Evolutionary conservation across 768 basidiomycete genomes (phyloP), one percentile per base, ranked within the genome.

Genomic region (Xerocomus brunneocitrinus): DNA sequence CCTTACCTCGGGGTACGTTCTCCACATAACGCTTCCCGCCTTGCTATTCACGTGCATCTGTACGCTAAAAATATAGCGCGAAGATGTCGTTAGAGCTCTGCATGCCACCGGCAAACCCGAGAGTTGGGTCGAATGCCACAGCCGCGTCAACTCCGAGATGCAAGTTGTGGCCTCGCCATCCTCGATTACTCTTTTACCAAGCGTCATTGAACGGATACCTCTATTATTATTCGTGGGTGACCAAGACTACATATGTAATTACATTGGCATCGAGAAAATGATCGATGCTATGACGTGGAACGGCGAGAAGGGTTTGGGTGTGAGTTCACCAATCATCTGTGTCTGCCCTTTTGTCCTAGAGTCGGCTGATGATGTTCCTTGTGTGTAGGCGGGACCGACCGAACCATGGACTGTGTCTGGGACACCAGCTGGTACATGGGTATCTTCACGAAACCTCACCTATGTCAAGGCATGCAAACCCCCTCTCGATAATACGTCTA

Each of bases 211-310:
- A 58, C 79, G 79, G 56, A 85, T 98, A 19, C 86, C 87, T 1
- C 79, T 98, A n/a, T 66, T 99, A 58, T 76, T 99, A 43, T 99
- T 97, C 61, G 92, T 84, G 0, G 97, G 97, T 6, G 94, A 97
- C 67, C 90, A 98, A 68, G 97, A 98, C 67, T 73, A 94, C 40
- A 97, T 99, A 57, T 98, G 97, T 74, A 98, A 98, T 68, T 88
- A 97, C 67, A 76, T 95, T 48, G 97, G 97, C 4, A 76, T 92
- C 55, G 94, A 98, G 70, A 79, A 78, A 53, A 83, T 89, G 79
- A 89, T 98, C 44, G 84, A 87, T 57, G 73, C 78, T 28, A 74
- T 99, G 77, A 77, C 78, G 3, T 99, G 95, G 95, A 87, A 84
- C 53, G 94, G 93, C 2, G 84, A 70, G 34, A 84, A 74, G 5